A percentile compares a stretch with the other conserved stretches of the same genome.
These are phyloP conservation scores for Jatropha curcas DNA, from an alignment of 345 rosid genomes.

Conservation along the genomic window DNA sequence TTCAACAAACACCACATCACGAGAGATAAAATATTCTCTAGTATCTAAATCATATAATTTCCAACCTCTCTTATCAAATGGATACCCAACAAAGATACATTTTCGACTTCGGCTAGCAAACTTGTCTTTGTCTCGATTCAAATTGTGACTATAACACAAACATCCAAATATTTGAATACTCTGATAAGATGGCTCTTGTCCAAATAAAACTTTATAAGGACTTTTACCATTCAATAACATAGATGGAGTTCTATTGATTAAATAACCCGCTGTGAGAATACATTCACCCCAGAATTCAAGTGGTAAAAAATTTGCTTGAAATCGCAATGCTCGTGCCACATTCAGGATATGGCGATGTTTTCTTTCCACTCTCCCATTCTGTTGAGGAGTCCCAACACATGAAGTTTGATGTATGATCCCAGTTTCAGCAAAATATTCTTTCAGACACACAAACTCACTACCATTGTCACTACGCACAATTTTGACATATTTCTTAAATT, in stretches of 20 bases:
- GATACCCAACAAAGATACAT: too few relatives aligned
- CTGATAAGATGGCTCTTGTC: background rate
- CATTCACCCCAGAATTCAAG: background rate
- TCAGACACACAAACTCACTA: conserved; percentile 1
- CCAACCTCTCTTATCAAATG: too few relatives aligned
- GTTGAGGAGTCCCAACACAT: conserved; percentile 11
- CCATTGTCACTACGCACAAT: conserved; percentile 6
- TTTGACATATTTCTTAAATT: conserved; percentile 7
- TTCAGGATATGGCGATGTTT: background rate
- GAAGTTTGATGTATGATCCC: background rate
- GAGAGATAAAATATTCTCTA: too few relatives aligned
- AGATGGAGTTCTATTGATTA: background rate
- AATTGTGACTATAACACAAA: too few relatives aligned
- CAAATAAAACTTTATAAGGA: background rate
- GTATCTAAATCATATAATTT: too few relatives aligned
- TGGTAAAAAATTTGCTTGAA: background rate
- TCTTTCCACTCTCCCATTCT: conserved; percentile 13
- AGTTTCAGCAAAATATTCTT: too few relatives aligned
- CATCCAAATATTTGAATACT: too few relatives aligned
- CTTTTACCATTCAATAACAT: background rate
- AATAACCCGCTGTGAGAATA: background rate
- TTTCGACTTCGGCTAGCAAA: too few relatives aligned
- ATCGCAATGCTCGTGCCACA: background rate
- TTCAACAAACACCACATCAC: too few relatives aligned
- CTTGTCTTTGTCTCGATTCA: too few relatives aligned